Evolutionary conservation across 2,329 filamentous ascomycete species (phyloP), one percentile per base, ranked within the genome.

Genomic region (Colletotrichum tofieldiae): DNA sequence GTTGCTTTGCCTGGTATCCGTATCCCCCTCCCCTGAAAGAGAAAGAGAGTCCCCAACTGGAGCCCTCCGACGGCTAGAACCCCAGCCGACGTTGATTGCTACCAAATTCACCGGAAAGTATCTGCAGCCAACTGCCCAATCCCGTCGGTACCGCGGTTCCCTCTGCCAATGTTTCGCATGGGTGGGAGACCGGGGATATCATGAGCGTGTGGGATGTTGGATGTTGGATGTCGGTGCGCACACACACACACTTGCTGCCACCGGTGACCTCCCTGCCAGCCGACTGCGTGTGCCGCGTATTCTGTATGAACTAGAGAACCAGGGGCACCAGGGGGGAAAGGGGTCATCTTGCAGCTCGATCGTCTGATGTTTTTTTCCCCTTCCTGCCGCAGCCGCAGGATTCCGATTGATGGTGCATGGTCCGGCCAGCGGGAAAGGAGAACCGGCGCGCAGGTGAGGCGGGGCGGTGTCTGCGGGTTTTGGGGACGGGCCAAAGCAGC

Each of bases 301-400:
- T 70, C 67, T 67, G 68, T 41, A 56, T 29, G 20, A 23, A 63
- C 56, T 43, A 7, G 49, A 52, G 16, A n/a, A 9, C 5, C 52
- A n/a, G n/a, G 20, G 23, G 23, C 23, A 26, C 23, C 23, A 26
- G 23, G 32, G 32, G 20, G 5, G 47, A 68, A 59, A 54, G 29
- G 70, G 70, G 54, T 41, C 43, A 18, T 49, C 37, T 54, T 72
- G 59, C 60, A 43, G 47, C 65, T 65, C 65, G 70, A 72, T 72
- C 65, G 65, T 72, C 70, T 69, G 70, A 72, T 72, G 47, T 72
- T 69, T 54, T 32, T 43, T 35, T 45, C 7, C 35, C 35, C 35
- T 41, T 63, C 64, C 52, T 71, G 51, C 56, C 64, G 51, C 64
- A 37, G 68, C 56, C 49, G 65, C 51, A 54, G 58, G 65, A 45